phyloP scores from a whole-genome alignment of 352 stramenopile species.

The Albugo laibachii region DNA sequence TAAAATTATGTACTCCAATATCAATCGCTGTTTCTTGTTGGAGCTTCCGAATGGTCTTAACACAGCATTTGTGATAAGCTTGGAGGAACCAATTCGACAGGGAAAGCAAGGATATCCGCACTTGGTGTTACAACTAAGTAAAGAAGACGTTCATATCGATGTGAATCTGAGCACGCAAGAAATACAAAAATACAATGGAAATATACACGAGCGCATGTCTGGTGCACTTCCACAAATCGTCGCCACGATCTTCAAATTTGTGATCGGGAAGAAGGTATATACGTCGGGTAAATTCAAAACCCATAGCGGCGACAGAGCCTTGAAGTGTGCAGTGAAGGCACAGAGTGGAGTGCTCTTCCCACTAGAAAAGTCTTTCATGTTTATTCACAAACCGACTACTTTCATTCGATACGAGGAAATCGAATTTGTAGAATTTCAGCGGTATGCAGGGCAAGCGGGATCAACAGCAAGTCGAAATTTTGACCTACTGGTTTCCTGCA shows the following conservation, averaged over 20 bases:
- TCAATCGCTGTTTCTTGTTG: conserved; percentile 96
- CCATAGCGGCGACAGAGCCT: conserved; percentile 61
- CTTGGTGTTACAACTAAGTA: conserved; percentile 92
- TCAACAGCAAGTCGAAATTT: conserved; percentile 88
- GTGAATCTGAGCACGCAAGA: conserved; percentile 95
- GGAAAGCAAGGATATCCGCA: conserved; percentile 97
- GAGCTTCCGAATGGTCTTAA: conserved; percentile 93
- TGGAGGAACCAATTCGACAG: conserved; percentile 97
- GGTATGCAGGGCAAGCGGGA: conserved; percentile 82
- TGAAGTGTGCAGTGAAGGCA: conserved; percentile 86
- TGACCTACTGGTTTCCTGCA: conserved; percentile 87
- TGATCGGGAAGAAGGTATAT: conserved; percentile 95
- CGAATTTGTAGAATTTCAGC: conserved; percentile 95
- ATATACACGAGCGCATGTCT: conserved; percentile 91
- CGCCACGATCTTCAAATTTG: conserved; percentile 95
- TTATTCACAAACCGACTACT: conserved; percentile 98
- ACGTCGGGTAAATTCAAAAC: conserved; percentile 82
- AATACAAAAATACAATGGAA: conserved; percentile 93
- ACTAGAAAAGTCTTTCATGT: conserved; percentile 98
- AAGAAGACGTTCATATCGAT: conserved; percentile 68
- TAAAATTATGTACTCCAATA: conserved; percentile 99
- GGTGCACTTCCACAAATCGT: conserved; percentile 94
- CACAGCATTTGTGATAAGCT: conserved; percentile 96
- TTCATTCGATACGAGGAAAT: conserved; percentile 98
- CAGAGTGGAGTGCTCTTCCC: conserved; percentile 95